These are phyloP conservation scores for Auxenochlorella pyrenoidosa DNA, from an alignment of 139 green algal genomes.

Conservation along the genomic window DNA sequence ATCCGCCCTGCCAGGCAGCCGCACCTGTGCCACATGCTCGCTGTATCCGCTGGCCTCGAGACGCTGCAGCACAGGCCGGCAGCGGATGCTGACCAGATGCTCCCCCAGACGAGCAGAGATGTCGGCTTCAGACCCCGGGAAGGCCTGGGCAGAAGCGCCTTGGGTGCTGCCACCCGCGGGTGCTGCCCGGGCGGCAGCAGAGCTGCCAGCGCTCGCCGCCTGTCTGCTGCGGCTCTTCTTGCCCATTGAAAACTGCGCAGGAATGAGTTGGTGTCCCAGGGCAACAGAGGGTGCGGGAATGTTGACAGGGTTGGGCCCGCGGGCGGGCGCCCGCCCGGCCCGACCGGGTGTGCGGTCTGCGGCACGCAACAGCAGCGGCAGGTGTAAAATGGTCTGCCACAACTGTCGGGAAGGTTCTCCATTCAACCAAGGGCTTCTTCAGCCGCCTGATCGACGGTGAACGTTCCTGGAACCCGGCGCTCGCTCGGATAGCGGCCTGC, in stretches of 20 bases:
- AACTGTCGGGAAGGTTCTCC: too few relatives aligned
- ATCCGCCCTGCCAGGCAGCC: neutral
- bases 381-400: too few relatives aligned
- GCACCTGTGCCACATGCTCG: conserved; percentile 27
- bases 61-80: neutral
- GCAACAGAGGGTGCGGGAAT: neutral
- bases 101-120: neutral
- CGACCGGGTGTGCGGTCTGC: too few relatives aligned
- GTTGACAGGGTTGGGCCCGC: too few relatives aligned
- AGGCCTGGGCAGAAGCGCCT: neutral
- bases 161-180: neutral
- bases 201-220: neutral
- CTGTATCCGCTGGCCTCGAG: conserved; percentile 17
- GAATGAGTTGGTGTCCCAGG: too few relatives aligned
- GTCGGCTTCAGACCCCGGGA: neutral
- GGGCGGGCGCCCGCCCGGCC: too few relatives aligned
- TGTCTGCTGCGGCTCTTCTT: neutral
- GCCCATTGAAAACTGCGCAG: neutral
- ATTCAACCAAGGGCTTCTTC: too few relatives aligned
- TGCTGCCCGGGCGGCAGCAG: neutral
- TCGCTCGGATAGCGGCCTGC: too few relatives aligned
- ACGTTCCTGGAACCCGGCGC: too few relatives aligned
- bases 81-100: neutral
- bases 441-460: too few relatives aligned
- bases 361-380: neutral